phyloP scores from a whole-genome alignment of 2,329 filamentous ascomycete species.

The Epichloe amarillans region DNA sequence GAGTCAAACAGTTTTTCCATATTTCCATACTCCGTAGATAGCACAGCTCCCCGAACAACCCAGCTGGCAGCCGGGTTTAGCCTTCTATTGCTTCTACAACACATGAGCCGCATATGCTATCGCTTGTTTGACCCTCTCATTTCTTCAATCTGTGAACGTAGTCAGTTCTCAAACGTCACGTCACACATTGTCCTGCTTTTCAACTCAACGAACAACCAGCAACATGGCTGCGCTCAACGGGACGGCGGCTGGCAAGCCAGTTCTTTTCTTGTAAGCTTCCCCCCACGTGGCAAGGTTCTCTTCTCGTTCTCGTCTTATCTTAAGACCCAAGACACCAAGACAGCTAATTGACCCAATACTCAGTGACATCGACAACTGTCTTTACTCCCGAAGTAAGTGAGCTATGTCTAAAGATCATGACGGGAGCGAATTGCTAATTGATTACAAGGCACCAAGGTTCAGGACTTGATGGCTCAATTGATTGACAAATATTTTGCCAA shows the following conservation, averaged over 20 bases:
- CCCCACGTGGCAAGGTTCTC: too few species aligned
- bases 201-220: slow-evolving; percentile 9
- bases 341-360: slow-evolving; percentile 12
- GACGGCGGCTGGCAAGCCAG: slow-evolving; percentile 21
- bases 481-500: slow-evolving; percentile 53
- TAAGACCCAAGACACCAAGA: neutral
- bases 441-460: slow-evolving; percentile 55
- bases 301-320: too few species aligned
- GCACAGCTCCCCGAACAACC: too few species aligned
- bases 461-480: slow-evolving; percentile 75
- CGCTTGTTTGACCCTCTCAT: neutral
- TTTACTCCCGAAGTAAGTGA: slow-evolving; percentile 70
- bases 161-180: neutral
- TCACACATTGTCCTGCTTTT: neutral
- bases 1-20: neutral
- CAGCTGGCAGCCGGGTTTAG: neutral
- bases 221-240: slow-evolving; percentile 21
- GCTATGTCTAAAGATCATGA: neutral
- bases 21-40: too few species aligned
- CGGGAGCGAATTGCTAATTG: slow-evolving; percentile 3
- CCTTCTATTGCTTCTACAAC: neutral
- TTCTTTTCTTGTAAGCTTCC: slow-evolving; percentile 29
- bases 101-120: neutral
- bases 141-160: neutral
- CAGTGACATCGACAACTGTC: slow-evolving; percentile 98